A percentile compares a stretch with the other conserved stretches of the same genome.
phyloP scores from a whole-genome alignment of 129 eudicot genomes.

The Pulicaria dysenterica region DNA sequence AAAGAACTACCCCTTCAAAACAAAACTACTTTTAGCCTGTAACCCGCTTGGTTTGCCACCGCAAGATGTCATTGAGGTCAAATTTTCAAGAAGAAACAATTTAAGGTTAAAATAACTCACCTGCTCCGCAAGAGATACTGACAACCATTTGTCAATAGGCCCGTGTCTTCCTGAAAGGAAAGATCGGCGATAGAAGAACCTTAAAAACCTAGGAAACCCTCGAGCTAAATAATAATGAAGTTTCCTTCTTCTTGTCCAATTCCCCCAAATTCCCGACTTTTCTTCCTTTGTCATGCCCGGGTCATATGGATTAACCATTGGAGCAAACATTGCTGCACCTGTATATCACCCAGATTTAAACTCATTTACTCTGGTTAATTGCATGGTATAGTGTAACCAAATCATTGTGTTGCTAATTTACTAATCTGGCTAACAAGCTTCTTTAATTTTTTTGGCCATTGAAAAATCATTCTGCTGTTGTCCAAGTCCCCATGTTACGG shows the following conservation, averaged over 20 bases:
- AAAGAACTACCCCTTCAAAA: no score
- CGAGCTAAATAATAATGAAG: constrained; percentile 71
- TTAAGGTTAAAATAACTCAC: constrained; percentile 37
- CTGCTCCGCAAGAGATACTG: constrained; percentile 62
- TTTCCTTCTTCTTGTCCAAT: constrained; percentile 73
- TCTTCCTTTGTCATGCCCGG: constrained; percentile 79
- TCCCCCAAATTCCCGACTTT: constrained; percentile 60
- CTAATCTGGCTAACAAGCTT: neutral
- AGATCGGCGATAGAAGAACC: constrained; percentile 62
- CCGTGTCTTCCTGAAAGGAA: constrained; percentile 94
- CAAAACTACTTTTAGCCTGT: no score
- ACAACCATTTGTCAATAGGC: constrained; percentile 67
- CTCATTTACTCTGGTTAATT: neutral
- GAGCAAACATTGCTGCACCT: constrained; percentile 91
- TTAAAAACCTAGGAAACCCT: constrained; percentile 64
- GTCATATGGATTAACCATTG: constrained; percentile 89
- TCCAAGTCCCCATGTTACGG: neutral
- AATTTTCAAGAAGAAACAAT: constrained; percentile 14
- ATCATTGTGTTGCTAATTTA: neutral
- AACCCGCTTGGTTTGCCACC: neutral
- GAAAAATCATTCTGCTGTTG: neutral
- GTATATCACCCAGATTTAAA: constrained; percentile 19
- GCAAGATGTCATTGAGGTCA: constrained; percentile 2
- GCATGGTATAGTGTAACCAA: neutral
- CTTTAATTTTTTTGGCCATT: no score